Conservation (phyloP, 306 rosid genomes). For the Quercus dentata region DNA sequence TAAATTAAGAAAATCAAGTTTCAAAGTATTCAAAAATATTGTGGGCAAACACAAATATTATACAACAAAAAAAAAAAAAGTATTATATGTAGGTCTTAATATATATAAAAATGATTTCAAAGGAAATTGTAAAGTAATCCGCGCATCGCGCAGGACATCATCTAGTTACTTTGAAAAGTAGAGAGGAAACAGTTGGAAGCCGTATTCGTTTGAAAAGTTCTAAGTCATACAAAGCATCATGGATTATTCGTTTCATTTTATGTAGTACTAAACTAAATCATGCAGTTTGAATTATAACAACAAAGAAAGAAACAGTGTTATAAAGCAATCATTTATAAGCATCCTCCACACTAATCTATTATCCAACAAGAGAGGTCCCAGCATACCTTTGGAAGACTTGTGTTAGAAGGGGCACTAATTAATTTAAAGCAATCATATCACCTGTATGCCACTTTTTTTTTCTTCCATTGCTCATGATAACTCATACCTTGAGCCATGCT, state of each 20-base stretch:
- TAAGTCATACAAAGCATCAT: neutral
- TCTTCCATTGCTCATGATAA: conserved; percentile 38
- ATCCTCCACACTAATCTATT: conserved; percentile 13
- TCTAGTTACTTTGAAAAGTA: neutral
- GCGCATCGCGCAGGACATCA: no score
- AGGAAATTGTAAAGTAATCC: no score
- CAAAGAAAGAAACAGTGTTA: conserved; percentile 28
- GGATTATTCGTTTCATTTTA: neutral
- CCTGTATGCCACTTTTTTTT: conserved; percentile 31
- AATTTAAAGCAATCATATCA: conserved; percentile 42
- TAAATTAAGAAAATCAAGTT: no score
- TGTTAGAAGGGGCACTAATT: conserved; percentile 48
- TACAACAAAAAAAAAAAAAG: no score
- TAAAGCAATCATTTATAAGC: conserved; percentile 17
- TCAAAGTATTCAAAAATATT: no score
- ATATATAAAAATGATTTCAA: no score
- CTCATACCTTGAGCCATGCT: conserved; percentile 40
- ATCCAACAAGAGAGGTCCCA: conserved; percentile 32
- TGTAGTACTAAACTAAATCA: conserved; percentile 3
- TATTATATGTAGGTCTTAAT: no score
- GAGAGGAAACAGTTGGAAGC: conserved; percentile 5
- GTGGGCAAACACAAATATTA: no score
- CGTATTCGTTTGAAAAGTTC: neutral
- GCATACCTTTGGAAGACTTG: conserved; percentile 30
- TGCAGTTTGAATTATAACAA: conserved; percentile 6